Conservation (phyloP, 768 basidiomycete genomes). For the Neoboletus brunneissimus region DNA sequence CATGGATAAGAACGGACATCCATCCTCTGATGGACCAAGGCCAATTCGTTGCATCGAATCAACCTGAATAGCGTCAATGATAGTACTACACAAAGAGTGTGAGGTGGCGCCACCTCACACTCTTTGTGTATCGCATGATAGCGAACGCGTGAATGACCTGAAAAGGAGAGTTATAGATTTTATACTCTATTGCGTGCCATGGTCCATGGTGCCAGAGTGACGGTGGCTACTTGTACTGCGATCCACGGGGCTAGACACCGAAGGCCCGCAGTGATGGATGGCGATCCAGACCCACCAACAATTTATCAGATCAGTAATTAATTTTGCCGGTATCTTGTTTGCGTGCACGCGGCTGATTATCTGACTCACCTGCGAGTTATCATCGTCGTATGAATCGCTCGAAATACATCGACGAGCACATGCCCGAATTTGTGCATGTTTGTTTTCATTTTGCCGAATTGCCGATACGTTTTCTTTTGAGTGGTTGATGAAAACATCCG, state of each 20-base stretch:
- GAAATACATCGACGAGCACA: background rate
- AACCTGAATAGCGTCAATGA: background rate
- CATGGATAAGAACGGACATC: background rate
- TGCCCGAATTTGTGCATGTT: constrained; percentile 11
- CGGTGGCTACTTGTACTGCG: no score
- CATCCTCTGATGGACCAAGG: background rate
- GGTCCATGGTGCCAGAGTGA: no score
- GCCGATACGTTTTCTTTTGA: background rate
- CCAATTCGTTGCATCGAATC: background rate
- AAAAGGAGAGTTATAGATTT: background rate
- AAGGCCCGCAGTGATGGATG: no score
- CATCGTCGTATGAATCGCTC: background rate
- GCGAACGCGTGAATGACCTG: background rate
- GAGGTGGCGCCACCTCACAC: background rate
- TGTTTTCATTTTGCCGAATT: background rate
- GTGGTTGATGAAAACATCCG: constrained; percentile 15
- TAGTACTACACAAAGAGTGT: no score
- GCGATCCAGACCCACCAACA: no score
- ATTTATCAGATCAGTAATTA: background rate
- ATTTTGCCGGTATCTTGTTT: background rate
- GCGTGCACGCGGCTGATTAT: background rate
- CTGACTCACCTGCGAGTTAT: background rate
- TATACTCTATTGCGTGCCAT: background rate
- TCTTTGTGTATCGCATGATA: background rate
- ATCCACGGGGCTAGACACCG: no score